A percentile compares a stretch with the other conserved stretches of the same genome.
These are phyloP conservation scores for Leishmania tropica DNA, from an alignment of 208 protist genomes.

Conservation along the genomic window DNA sequence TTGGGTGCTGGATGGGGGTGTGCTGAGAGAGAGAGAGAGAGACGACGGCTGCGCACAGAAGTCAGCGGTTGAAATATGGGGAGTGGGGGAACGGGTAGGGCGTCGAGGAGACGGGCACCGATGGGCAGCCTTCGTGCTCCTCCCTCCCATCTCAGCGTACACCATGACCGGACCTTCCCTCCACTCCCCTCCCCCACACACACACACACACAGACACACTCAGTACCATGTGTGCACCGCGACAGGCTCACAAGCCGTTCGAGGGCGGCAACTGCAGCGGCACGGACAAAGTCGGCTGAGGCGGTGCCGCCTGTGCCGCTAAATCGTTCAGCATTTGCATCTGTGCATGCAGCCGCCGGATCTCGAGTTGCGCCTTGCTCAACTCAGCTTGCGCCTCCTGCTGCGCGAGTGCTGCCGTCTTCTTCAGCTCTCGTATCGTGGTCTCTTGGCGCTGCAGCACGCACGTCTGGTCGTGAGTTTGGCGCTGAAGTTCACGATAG, in stretches of 20 bases:
- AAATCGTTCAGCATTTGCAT: not conserved
- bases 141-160: not conserved
- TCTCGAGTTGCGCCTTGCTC: conserved; percentile 3
- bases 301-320: not conserved
- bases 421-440: conserved; percentile 6
- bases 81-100: not conserved
- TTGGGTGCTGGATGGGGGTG: not conserved
- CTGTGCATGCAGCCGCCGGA: conserved; percentile 15
- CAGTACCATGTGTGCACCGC: not conserved
- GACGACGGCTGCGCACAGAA: not conserved
- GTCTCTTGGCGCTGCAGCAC: conserved; percentile 17
- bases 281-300: not conserved
- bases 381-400: conserved; percentile 6
- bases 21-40: not conserved
- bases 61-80: too few relatives aligned
- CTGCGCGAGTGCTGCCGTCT: not conserved
- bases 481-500: conserved; percentile 23
- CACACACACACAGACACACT: not conserved
- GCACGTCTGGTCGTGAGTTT: conserved; percentile 17
- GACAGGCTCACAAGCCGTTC: not conserved
- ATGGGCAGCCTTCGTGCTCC: not conserved
- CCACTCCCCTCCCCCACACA: too few relatives aligned
- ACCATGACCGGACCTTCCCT: too few relatives aligned
- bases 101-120: not conserved
- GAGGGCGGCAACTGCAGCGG: not conserved